Percentiles rank a stretch among this genome's conserved stretches.
phyloP scores from a whole-genome alignment of 2,329 filamentous ascomycete genomes.

The Zasmidium cellare region DNA sequence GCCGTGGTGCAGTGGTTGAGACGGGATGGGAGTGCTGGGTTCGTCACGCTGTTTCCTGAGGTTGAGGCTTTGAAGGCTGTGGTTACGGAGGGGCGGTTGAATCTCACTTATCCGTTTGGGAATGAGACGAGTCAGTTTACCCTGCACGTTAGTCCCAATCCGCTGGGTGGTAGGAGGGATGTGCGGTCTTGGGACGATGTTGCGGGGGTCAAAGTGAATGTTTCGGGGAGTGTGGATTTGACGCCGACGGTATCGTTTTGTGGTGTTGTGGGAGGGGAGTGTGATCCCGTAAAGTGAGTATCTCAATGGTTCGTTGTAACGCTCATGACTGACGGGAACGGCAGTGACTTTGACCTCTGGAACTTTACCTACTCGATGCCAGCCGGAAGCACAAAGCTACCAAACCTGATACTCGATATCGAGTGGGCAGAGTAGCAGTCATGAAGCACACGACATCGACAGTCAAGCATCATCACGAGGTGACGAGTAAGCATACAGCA shows the following conservation, averaged over 20 bases:
- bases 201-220: slow-evolving; percentile 9
- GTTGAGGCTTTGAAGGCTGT: slow-evolving; percentile 13
- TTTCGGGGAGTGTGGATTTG: slow-evolving; percentile 11
- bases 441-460: background rate
- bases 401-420: slow-evolving; percentile 18
- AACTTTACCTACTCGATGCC: slow-evolving; percentile 22
- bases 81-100: slow-evolving; percentile 35
- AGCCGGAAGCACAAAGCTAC: slow-evolving; percentile 9
- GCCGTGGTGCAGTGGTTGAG: slow-evolving; percentile 60
- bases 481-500: background rate
- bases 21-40: slow-evolving; percentile 18
- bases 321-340: background rate
- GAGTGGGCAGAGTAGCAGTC: slow-evolving; percentile 9
- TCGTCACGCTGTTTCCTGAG: slow-evolving; percentile 31
- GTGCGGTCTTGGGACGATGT: slow-evolving; percentile 17
- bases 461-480: background rate
- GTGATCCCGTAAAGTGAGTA: slow-evolving; percentile 20
- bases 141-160: slow-evolving; percentile 18
- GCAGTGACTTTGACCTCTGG: slow-evolving; percentile 21
- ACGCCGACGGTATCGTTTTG: slow-evolving; percentile 16
- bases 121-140: slow-evolving; percentile 33
- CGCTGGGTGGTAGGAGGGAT: slow-evolving; percentile 12
- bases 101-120: slow-evolving; percentile 56
- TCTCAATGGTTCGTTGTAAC: background rate
- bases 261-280: slow-evolving; percentile 15